A percentile compares a stretch with the other conserved stretches of the same genome.
Evolutionary conservation across 1,284 basidiomycete genomes (phyloP).

Genomic region (Melanopsichium pennsylvanicum): DNA sequence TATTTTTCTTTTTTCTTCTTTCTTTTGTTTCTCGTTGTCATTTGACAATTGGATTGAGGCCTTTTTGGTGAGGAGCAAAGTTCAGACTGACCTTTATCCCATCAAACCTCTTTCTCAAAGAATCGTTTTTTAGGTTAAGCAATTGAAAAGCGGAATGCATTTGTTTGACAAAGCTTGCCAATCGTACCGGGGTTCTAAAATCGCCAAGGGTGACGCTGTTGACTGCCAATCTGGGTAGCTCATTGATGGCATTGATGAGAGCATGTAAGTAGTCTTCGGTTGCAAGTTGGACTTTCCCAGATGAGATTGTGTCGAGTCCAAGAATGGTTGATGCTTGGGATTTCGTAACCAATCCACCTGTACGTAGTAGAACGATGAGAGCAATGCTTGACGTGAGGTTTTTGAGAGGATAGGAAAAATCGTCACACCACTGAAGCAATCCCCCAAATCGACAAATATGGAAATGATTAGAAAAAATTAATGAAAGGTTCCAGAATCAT

Average conservation of each 20-base stretch:
- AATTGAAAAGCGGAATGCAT: constrained; percentile 61
- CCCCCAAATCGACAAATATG: neutral
- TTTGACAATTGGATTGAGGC: too few species aligned
- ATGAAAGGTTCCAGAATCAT: too few species aligned
- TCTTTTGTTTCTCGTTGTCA: neutral
- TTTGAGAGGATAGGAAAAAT: constrained; percentile 22
- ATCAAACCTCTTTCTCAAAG: constrained; percentile 60
- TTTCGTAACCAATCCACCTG: constrained; percentile 47
- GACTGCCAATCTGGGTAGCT: constrained; percentile 49
- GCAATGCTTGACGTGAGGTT: constrained; percentile 21
- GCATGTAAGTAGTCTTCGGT: constrained; percentile 62
- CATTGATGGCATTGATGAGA: constrained; percentile 56
- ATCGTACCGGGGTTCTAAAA: constrained; percentile 51
- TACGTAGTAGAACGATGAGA: constrained; percentile 31
- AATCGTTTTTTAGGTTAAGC: constrained; percentile 64
- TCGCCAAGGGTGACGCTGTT: constrained; percentile 54
- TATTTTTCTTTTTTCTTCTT: neutral
- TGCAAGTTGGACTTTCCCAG: constrained; percentile 24
- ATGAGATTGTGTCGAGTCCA: constrained; percentile 3
- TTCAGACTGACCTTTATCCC: constrained; percentile 63
- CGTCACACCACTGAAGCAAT: constrained; percentile 25
- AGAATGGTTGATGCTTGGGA: constrained; percentile 24
- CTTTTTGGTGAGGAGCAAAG: too few species aligned
- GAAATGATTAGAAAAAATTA: neutral
- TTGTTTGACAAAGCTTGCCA: constrained; percentile 59